Percentiles rank a stretch among this genome's conserved stretches.
Conservation (phyloP, 2,329 filamentous ascomycete species). For the Pseudogymnoascus sp. region DNA sequence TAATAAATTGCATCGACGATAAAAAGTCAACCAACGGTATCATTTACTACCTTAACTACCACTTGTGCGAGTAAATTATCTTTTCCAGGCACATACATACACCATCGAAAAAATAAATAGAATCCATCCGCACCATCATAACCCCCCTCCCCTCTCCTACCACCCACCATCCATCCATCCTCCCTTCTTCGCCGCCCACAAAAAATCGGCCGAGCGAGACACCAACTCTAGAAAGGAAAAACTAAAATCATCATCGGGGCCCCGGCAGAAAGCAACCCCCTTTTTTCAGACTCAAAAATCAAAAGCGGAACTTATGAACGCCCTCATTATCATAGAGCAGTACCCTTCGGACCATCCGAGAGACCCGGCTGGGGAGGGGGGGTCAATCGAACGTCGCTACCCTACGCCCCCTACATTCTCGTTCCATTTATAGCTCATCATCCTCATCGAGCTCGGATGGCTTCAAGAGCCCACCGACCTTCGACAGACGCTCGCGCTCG, state of each 20-base stretch:
- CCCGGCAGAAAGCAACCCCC: not conserved
- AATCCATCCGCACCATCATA: not conserved
- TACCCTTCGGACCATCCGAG: not conserved
- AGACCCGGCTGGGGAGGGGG: not conserved
- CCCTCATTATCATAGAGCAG: slow-evolving; percentile 8
- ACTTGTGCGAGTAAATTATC: not conserved
- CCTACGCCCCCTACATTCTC: not conserved
- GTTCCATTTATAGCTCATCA: slow-evolving; percentile 76
- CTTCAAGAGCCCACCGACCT: slow-evolving; percentile 92
- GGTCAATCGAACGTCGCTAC: not conserved
- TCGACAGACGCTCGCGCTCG: slow-evolving; percentile 85
- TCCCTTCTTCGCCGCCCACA: not conserved
- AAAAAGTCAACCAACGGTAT: not conserved
- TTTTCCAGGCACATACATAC: slow-evolving; percentile 1
- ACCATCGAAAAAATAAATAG: not conserved
- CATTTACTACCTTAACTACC: slow-evolving; percentile 4
- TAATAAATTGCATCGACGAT: slow-evolving; percentile 6
- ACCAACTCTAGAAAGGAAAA: not conserved
- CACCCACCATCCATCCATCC: not conserved
- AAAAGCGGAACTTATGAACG: not conserved
- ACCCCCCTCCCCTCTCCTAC: not conserved
- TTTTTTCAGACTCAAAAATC: slow-evolving; percentile 4
- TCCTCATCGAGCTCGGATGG: slow-evolving; percentile 89
- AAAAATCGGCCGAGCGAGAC: not conserved
- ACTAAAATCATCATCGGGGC: not conserved